Evolutionary conservation across 1,284 basidiomycete genomes (phyloP), one percentile per base, ranked within the genome.

Genomic region (Puccinia coronata): DNA sequence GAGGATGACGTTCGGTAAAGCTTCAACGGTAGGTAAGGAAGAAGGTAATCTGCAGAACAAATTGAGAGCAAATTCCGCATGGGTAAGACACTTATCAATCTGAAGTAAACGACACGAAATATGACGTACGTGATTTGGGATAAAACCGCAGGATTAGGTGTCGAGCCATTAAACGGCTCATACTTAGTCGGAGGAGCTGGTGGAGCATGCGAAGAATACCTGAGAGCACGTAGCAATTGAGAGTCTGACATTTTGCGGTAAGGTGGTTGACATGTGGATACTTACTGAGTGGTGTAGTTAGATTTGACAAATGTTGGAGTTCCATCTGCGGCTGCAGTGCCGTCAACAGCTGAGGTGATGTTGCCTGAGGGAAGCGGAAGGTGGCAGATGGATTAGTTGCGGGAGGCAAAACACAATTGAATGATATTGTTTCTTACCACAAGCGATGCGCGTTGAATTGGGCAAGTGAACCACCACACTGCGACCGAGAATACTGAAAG

Each of bases 401-500:
- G 18, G 8, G 16, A 47, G 28, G 20, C 2, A 25, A 2, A 34
- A 16, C 34, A 39, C 25, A 6, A 18, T 6, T 14, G 18, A 49
- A 23, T 47, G 14, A 0, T 53, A 11, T 18, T 23, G 2, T 23
- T 31, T 5, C 78, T 28, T 65, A 81, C 83, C 84, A 74, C 84
- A 84, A 9, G 84, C 84, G 41, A 84, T 57, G 1, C 83, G 82
- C 14, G 82, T 84, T 61, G 83, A 82, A 77, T 84, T 83, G 47
- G 81, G 53, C 18, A 82, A 76, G 55, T 84, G 83, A 47, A 85
- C 83, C 14, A 85, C 84, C 47, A 85, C 76, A 65, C 83, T 83
- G 12, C 84, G 84, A 18, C 84, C 84, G 18, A 85, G 82, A 14
- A 85, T 75, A 20, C 83, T 84, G 82, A 84, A 83, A 16, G 82